Evolutionary conservation across 192 early-diverging fungal genomes (phyloP), one percentile per base, ranked within the genome.

Genomic region (Phycomyces blakesleeanus): DNA sequence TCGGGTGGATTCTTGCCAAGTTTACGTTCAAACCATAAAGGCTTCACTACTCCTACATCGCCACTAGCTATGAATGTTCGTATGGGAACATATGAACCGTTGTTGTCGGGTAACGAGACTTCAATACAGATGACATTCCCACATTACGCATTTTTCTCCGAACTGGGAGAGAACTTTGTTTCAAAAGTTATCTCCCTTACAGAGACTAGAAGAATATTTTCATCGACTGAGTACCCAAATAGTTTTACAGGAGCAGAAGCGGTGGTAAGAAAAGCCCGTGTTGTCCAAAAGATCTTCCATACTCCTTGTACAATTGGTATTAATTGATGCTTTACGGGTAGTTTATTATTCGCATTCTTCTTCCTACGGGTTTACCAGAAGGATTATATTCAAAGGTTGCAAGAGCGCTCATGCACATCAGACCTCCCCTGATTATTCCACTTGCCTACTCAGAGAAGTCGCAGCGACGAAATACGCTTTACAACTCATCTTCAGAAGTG

Each of bases 201-300:
- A 15, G 47, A 57, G 14, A 51, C 51, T 5, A 59, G 71, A 24
- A 60, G 67, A 39, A 29, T 73, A 24, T 67, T 62, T 42, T 59
- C 50, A 49, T 51, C 65, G 9, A 51, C 27, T 55, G 65, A 73
- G 54, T 63, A 73, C 21, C 66, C 61, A 15, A 52, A 53, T 10
- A 67, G 65, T 20, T 73, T 73, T 41, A 73, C 59, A 26, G 65
- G 71, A n/a, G 25, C 66, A 47, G 71, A 73, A 47, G 71, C 71
- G 3, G 56, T 73, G 18, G 69, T 60, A 55, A 67, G 66, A 37
- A 10, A 7, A 14, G 15, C 29, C 2, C 29, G 7, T 34, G 29
- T n/a, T n/a, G n/a, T 7, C 2, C 29, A 34, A 7, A 34, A 5
- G 29, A 34, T 34, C 29, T 3, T 54, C 14, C 2, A 49, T 49